Percentiles rank a stretch among this genome's conserved stretches.
Evolutionary conservation across 148 eudicot species (phyloP).

Genomic region (Salicornia ramosissima): DNA sequence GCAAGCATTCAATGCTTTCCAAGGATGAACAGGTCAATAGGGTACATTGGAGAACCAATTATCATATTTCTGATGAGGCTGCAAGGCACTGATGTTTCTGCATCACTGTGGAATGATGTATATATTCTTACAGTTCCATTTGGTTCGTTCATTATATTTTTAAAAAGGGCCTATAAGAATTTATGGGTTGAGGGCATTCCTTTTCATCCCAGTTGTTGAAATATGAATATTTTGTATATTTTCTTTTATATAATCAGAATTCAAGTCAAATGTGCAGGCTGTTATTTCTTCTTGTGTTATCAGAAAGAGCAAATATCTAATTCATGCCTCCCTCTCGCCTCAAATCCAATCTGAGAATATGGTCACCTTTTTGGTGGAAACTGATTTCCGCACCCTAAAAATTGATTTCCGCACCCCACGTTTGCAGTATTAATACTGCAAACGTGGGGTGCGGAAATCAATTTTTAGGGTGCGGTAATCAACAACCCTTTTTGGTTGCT

Average conservation of each 20-base stretch:
- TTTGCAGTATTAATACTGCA: too few species aligned
- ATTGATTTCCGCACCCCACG: too few species aligned
- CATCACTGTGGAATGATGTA: slow-evolving; percentile 22
- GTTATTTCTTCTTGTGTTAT: neutral
- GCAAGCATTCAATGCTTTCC: neutral
- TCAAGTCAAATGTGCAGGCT: slow-evolving; percentile 21
- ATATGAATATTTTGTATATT: slow-evolving; percentile 11
- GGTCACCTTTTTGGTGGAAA: too few species aligned
- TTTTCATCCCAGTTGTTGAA: neutral
- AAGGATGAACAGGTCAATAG: slow-evolving; percentile 4
- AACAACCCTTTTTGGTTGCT: too few species aligned
- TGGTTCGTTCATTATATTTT: slow-evolving; percentile 8
- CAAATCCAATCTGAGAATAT: too few species aligned
- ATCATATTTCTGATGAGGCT: neutral
- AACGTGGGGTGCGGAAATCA: too few species aligned
- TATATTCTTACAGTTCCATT: slow-evolving; percentile 7
- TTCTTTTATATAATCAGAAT: neutral
- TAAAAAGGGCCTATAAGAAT: neutral
- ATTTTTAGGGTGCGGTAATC: too few species aligned
- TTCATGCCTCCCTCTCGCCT: too few species aligned
- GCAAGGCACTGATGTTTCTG: neutral
- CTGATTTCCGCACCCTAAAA: too few species aligned
- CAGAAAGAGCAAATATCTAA: neutral
- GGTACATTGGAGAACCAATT: neutral
- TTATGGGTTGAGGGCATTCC: slow-evolving; percentile 13